Evolutionary conservation across 1,284 basidiomycete genomes (phyloP), one percentile per base, ranked within the genome.

Genomic region (Leccinum subfulvum): DNA sequence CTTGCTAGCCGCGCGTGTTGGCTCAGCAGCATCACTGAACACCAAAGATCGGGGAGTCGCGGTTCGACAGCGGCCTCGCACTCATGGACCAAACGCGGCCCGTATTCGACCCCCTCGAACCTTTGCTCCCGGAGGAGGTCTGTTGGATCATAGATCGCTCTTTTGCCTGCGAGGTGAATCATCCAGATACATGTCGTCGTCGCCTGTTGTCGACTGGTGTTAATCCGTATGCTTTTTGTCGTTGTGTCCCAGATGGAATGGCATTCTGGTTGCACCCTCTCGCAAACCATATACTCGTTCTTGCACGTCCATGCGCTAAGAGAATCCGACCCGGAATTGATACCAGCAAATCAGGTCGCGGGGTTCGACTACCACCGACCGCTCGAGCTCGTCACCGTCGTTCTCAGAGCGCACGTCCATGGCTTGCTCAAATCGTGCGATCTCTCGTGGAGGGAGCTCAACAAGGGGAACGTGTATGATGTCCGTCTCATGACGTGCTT

Each of bases 61-160:
- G 92, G 14, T 88, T 97, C 75, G 95, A 98, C 76, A 92, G 87
- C 63, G 94, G 95, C 5, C 80, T 92, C 65, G 80, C 84, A 2
- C 73, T 79, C 28, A 80, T 81, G 64, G 80, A 79, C 49, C 79
- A 81, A 33, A 71, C 73, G 13, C 71, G 74, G 18, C 78, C 78
- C 0, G 73, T 76, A 3, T 97, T 96, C 69, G 80, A 95, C 67
- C 86, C 92, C 0, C 74, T 85, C 35, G 73, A 80, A 1, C 82
- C 83, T 0, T 77, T 96, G 39, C 76, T 88, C 0, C 86, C 90
- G 0, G 81, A 88, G 63, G 93, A 97, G 72, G 72, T 96, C 11
- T 91, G 92, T 69, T 95, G 92, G 89, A 87, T 97, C 39, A 81
- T 97, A 67, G 95, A 97, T 73, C 81, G 88, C 65, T 80, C 90